Evolutionary conservation across 768 basidiomycete genomes (phyloP), one percentile per base, ranked within the genome.

Genomic region (Leccinum variicolor): DNA sequence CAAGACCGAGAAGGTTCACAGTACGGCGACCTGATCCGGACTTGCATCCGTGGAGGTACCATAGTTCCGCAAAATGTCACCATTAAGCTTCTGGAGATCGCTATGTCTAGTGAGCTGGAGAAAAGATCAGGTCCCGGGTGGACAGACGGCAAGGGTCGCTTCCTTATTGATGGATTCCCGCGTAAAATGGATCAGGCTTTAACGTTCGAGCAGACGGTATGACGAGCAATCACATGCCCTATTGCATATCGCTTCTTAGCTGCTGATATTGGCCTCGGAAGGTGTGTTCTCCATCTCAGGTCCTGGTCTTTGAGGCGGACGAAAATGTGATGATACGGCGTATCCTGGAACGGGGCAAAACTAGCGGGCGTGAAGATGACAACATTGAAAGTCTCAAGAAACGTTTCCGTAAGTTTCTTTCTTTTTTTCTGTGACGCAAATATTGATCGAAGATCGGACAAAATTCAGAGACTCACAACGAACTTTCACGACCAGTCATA

Each of bases 31-130:
- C 76, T 98, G 67, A 99, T 98, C 72, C 86, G 83, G 62, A 86
- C 81, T 14, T 90, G 86, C 76, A 98, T 99, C 71, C 83, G 79
- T 52, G 95, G 94, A 74, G 97, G 97, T 49, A 84, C 77, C 59
- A 95, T 99, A 68, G 97, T 98, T 10, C 96, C 97, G 13, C 92
- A 91, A 87, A 89, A 97, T 71, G 90, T 99, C 58, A 99, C 97
- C 29, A 84, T 98, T 73, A 95, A 93, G 75, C 85, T 99, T 26
- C 80, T 99, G 62, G 86, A 96, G 78, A 94, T 90, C 68, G 94
- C 96, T 8, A 98, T 99, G 90, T 66, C 71, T 23, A 82, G 74
- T 41, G 83, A 83, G 13, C 69, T 94, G 31, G 74, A 81, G 66
- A 65, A 65, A 19, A 72, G 69, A 50, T 56, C 73, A 0, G 76